Percentiles rank a stretch among this genome's conserved stretches.
These are phyloP conservation scores for Aspergillus thermomutatus DNA, from an alignment of 2,329 filamentous ascomycete genomes.

Conservation along the genomic window DNA sequence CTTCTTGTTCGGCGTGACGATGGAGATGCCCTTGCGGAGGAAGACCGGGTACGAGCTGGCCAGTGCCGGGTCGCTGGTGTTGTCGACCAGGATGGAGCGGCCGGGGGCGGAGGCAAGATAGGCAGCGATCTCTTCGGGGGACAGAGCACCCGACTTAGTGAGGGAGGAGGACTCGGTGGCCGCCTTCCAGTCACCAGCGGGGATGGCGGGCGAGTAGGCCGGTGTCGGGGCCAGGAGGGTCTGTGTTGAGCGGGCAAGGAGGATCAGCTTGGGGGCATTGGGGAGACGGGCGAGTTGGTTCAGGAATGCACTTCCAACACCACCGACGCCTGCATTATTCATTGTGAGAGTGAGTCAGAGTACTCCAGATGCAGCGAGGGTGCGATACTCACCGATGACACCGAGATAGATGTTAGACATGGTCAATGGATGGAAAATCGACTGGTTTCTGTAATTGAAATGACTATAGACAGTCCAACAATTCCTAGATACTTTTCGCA, in stretches of 20 bases:
- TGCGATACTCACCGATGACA: conserved; percentile 35
- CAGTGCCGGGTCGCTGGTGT: conserved; percentile 86
- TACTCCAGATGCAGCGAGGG: conserved; percentile 1
- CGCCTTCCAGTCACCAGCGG: conserved; percentile 54
- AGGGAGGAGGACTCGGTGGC: conserved; percentile 62
- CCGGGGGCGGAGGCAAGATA: conserved; percentile 76
- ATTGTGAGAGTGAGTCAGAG: neutral
- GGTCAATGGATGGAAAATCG: conserved; percentile 5
- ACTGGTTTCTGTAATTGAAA: neutral
- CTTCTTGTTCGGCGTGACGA: conserved; percentile 98
- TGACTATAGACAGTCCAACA: neutral
- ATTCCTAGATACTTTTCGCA: neutral
- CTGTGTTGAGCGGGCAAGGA: conserved; percentile 82
- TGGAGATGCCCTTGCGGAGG: conserved; percentile 75
- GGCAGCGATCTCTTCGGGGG: conserved; percentile 67
- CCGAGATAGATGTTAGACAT: conserved; percentile 43
- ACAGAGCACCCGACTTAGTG: conserved; percentile 45
- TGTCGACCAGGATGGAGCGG: conserved; percentile 84
- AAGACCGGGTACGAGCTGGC: conserved; percentile 80
- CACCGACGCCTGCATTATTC: conserved; percentile 68
- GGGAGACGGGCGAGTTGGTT: conserved; percentile 71
- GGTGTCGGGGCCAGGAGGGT: conserved; percentile 71
- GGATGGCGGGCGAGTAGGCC: conserved; percentile 62
- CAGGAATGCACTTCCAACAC: conserved; percentile 89
- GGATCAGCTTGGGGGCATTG: conserved; percentile 71